A percentile compares a stretch with the other conserved stretches of the same genome.
phyloP scores from a whole-genome alignment of 805 yeast genomes.

The Alloascoidea africana region DNA sequence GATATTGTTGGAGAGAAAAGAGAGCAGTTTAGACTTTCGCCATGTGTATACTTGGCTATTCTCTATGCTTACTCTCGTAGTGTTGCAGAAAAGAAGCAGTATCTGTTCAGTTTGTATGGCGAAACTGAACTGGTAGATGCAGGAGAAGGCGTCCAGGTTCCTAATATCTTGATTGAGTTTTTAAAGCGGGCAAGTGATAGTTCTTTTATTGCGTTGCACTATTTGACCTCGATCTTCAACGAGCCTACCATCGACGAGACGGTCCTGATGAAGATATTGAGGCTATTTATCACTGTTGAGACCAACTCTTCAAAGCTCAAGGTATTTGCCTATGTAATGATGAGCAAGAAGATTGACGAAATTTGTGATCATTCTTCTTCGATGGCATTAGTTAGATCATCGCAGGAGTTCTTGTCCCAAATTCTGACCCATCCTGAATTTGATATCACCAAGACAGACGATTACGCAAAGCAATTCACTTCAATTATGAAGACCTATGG shows the following conservation, averaged over 20 bases:
- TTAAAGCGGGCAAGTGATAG: not conserved
- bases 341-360: not conserved
- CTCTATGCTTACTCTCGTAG: not conserved
- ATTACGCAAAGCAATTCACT: not conserved
- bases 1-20: not conserved
- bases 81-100: not conserved
- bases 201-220: not conserved
- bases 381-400: not conserved
- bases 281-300: no score
- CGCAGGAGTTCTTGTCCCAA: not conserved
- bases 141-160: not conserved
- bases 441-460: not conserved
- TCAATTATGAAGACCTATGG: not conserved
- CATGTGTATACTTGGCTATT: not conserved
- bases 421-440: not conserved
- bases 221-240: not conserved
- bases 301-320: no score
- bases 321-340: no score
- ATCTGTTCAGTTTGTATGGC: not conserved
- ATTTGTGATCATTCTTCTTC: not conserved
- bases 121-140: not conserved
- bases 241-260: no score
- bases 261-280: no score
- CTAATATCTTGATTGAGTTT: not conserved
- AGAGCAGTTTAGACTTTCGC: not conserved